Evolutionary conservation across 345 rosid genomes (phyloP).

Genomic region (Limnanthes douglasii): DNA sequence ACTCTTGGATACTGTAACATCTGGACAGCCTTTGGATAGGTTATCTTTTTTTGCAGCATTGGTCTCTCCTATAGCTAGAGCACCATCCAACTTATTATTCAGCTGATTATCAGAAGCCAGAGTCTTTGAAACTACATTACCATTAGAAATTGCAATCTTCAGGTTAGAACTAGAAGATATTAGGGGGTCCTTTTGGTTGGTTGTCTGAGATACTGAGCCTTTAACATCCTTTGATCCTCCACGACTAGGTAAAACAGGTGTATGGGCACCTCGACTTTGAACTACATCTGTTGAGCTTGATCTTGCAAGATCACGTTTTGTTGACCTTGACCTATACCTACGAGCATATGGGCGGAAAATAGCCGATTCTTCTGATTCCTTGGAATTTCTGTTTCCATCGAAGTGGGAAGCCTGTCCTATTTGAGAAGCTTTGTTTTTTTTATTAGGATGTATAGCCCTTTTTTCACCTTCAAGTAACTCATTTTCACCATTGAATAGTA

Average conservation of each 20-base stretch:
- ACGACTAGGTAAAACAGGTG: conserved; percentile 36
- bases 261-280: conserved; percentile 64
- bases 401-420: conserved; percentile 57
- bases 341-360: conserved; percentile 95
- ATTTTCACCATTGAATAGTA: conserved; percentile 71
- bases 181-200: conserved; percentile 39
- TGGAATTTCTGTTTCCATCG: conserved; percentile 49
- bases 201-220: conserved; percentile 37
- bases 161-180: conserved; percentile 27
- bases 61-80: conserved; percentile 20
- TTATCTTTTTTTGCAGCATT: conserved; percentile 18
- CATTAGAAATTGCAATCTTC: conserved; percentile 35
- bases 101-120: conserved; percentile 24
- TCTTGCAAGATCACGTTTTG: conserved; percentile 70
- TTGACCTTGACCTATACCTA: conserved; percentile 82
- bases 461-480: conserved; percentile 46
- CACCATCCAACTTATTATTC: conserved; percentile 31
- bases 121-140: conserved; percentile 31
- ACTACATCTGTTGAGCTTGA: conserved; percentile 57
- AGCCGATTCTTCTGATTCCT: conserved; percentile 95
- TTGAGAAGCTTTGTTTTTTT: conserved; percentile 35
- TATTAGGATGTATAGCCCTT: conserved; percentile 25
- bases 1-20: conserved; percentile 19
- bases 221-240: conserved; percentile 42
- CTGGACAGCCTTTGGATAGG: conserved; percentile 22